These are phyloP conservation scores for Debaryomycetaceae sp. DNA, from an alignment of 1,139 yeast species.

Conservation along the genomic window DNA sequence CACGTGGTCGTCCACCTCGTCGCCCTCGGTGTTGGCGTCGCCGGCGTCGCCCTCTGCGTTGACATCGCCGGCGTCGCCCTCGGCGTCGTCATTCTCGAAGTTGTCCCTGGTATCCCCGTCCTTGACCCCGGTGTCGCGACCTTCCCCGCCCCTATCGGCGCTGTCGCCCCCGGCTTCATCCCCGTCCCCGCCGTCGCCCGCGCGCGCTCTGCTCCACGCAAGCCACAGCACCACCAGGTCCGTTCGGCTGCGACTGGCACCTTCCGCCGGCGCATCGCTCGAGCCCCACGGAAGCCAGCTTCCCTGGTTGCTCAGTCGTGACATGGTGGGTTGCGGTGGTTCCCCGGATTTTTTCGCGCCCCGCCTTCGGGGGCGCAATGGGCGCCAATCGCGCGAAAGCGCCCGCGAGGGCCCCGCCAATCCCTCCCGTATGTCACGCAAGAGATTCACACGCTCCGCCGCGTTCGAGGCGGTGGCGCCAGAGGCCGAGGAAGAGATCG, in stretches of 20 bases:
- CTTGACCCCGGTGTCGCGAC: slow-evolving; percentile 6
- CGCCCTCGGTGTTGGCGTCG: slow-evolving; percentile 18
- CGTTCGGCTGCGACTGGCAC: slow-evolving; percentile 1
- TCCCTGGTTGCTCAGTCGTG: slow-evolving; percentile 5
- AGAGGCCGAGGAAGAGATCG: slow-evolving; percentile 30
- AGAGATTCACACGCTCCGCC: slow-evolving; percentile 3
- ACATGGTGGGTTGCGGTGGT: too few relatives aligned
- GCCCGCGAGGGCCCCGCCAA: too few relatives aligned
- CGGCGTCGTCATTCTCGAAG: slow-evolving; percentile 4
- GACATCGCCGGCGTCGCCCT: slow-evolving; percentile 9
- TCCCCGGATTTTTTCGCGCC: too few relatives aligned
- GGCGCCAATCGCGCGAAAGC: too few relatives aligned
- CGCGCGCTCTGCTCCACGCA: slow-evolving; percentile 2
- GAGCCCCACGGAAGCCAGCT: slow-evolving; percentile 9
- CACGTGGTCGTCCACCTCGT: slow-evolving; percentile 33
- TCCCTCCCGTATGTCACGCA: slow-evolving; percentile 5
- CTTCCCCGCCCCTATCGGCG: slow-evolving; percentile 7
- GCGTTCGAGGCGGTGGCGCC: slow-evolving; percentile 16
- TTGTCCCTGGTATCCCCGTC: slow-evolving; percentile 2
- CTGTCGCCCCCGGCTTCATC: slow-evolving; percentile 6
- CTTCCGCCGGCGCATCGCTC: background rate
- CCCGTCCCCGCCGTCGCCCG: slow-evolving; percentile 1
- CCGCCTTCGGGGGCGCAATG: too few relatives aligned
- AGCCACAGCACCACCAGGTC: too few relatives aligned
- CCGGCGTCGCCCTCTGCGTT: slow-evolving; percentile 12